Percentiles rank a stretch among this genome's conserved stretches.
These are phyloP conservation scores for Peltaster fructicola DNA, from an alignment of 2,329 filamentous ascomycete genomes.

Conservation along the genomic window DNA sequence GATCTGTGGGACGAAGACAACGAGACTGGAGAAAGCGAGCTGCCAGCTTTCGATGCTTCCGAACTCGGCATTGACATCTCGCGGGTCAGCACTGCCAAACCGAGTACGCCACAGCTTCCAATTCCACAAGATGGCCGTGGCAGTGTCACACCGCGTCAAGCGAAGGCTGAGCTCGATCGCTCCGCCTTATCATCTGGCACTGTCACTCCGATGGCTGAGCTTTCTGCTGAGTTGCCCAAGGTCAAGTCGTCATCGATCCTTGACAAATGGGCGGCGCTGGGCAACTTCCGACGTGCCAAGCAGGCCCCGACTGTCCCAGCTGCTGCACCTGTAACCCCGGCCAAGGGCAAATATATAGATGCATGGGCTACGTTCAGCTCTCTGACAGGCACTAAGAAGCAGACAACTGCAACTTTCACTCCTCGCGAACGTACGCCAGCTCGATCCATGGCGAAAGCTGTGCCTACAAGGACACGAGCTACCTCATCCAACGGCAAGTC, in stretches of 20 bases:
- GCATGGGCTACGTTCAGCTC: conserved; percentile 17
- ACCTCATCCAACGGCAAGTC: conserved; percentile 20
- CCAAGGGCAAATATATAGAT: conserved; percentile 17
- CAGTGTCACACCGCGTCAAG: conserved; percentile 32
- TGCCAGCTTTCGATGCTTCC: conserved; percentile 18
- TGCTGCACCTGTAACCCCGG: conserved; percentile 16
- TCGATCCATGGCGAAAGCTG: conserved; percentile 12
- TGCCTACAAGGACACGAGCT: conserved; percentile 13
- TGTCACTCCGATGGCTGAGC: conserved; percentile 17
- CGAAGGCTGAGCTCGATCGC: conserved; percentile 36
- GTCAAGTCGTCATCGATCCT: conserved; percentile 31
- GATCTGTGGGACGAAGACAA: conserved; percentile 97
- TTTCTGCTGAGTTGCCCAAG: conserved; percentile 37
- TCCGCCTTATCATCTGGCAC: conserved; percentile 25
- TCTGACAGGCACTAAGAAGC: conserved; percentile 16
- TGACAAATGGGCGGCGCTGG: conserved; percentile 83
- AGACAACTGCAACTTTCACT: conserved; percentile 13
- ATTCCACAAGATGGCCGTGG: conserved; percentile 31
- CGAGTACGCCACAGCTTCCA: conserved; percentile 40
- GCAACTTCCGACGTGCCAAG: conserved; percentile 61
- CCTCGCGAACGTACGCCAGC: conserved; percentile 15
- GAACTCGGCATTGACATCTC: conserved; percentile 22
- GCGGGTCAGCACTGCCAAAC: conserved; percentile 21
- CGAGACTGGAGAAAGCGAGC: conserved; percentile 45
- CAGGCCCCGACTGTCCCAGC: conserved; percentile 24